Conservation (phyloP, 768 basidiomycete genomes). For the Lentinus tigrinus region DNA sequence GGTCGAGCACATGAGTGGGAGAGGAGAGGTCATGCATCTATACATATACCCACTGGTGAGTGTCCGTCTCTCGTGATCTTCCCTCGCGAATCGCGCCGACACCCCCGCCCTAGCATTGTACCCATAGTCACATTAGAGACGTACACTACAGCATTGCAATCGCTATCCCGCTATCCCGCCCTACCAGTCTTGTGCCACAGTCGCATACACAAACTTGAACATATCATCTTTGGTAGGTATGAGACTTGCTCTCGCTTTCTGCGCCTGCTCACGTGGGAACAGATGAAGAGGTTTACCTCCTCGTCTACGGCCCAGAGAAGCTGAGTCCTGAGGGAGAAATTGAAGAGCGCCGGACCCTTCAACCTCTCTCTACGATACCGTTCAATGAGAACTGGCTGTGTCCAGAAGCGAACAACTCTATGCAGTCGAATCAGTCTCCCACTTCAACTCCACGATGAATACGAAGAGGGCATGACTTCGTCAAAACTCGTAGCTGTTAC, state of each 20-base stretch:
- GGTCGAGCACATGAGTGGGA: conserved; percentile 16
- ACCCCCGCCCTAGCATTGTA: not conserved
- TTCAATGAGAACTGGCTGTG: too few relatives aligned
- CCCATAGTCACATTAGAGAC: not conserved
- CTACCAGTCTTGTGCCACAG: not conserved
- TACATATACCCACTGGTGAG: not conserved
- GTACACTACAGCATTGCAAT: not conserved
- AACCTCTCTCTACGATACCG: too few relatives aligned
- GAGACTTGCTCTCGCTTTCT: too few relatives aligned
- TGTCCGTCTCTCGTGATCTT: not conserved
- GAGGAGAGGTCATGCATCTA: not conserved
- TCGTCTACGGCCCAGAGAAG: too few relatives aligned
- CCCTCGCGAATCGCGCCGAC: not conserved
- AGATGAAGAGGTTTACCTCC: too few relatives aligned
- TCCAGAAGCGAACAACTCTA: too few relatives aligned
- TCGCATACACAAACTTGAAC: too few relatives aligned
- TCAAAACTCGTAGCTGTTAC: conserved; percentile 1
- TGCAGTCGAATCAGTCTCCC: too few relatives aligned
- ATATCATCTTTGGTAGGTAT: too few relatives aligned
- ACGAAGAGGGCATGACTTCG: not conserved
- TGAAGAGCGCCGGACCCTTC: too few relatives aligned
- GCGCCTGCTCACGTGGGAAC: too few relatives aligned
- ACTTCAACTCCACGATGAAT: not conserved
- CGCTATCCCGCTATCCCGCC: not conserved
- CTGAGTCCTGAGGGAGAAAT: too few relatives aligned